Base-by-base conservation (phyloP, 768 basidiomycete species). In the Symmetrospora coprosmae region DNA sequence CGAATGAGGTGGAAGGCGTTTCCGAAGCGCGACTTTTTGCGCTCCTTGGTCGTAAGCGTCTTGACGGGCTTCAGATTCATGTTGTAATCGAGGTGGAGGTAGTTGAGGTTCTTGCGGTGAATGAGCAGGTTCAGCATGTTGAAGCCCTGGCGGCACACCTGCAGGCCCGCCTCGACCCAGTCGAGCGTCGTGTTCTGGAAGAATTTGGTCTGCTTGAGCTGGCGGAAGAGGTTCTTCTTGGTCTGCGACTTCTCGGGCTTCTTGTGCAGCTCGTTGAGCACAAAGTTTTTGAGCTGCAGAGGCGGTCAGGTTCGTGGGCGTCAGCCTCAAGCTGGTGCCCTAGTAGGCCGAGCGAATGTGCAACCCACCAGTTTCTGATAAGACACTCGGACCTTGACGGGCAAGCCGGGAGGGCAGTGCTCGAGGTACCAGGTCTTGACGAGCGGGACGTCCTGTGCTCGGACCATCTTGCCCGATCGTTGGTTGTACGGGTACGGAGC, bases 381-480 rank as follows among this genome's bases (percentile, higher is more conserved):
- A 34, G 92, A 97, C 0, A 99, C 94, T 64, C 94, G 84, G 68
- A 97, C 87, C 79, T 99, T 99, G 71, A 96, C 92, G 0, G 91
- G 82, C 70, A 94, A 90, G 41, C 83, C 84, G 0, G 91, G 88
- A 31, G 94, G 94, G 70, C 92, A 97, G 71, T 99, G 94, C 71
- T 99, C 94, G 28, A 96, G 78, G 70, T 97, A 99, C 87, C 91
- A 99, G 68, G 87, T 87, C 78, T 99, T 97, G 67, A 97, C 87
- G 51, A 97, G 77, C 2, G 92, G 90, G 1, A 99, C 73, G 71
- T 99, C 94, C 72, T 97, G 90, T 0, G 92, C 90, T 61, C 94
- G 80, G 59, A 91, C 81, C 79, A 85, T 97, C 40, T 84, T 80
- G 0, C 94, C 94, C 27, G 86, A 88, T 38, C 94, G 82, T 52